Percentiles rank a stretch among this genome's conserved stretches.
Conservation (phyloP, 768 basidiomycete species). For the Suillus subluteus region DNA sequence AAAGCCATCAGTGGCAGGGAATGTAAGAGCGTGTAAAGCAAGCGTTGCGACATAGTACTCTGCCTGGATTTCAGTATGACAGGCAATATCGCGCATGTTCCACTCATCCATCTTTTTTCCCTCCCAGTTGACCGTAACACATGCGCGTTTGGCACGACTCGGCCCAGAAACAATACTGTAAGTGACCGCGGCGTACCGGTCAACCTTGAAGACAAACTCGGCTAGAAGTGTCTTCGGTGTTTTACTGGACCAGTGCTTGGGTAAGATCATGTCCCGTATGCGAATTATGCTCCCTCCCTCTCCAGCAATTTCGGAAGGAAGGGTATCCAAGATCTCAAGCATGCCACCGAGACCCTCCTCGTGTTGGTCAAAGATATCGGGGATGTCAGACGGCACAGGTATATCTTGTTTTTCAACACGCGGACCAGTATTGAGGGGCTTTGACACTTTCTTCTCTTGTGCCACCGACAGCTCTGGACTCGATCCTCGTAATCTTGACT, state of each 20-base stretch:
- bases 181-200: conserved; percentile 75
- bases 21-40: conserved; percentile 80
- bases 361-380: conserved; percentile 58
- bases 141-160: conserved; percentile 77
- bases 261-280: conserved; percentile 74
- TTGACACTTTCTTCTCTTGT: conserved; percentile 2
- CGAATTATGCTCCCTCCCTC: conserved; percentile 54
- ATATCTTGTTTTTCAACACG: not conserved
- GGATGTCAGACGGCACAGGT: conserved; percentile 8
- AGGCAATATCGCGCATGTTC: conserved; percentile 86
- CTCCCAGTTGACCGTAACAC: conserved; percentile 75
- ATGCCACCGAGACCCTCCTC: conserved; percentile 61
- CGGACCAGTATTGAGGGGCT: not conserved
- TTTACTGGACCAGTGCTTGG: conserved; percentile 82
- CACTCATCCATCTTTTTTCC: conserved; percentile 63
- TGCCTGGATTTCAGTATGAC: conserved; percentile 76
- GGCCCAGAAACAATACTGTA: conserved; percentile 67
- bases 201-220: conserved; percentile 67
- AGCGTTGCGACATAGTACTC: conserved; percentile 89
- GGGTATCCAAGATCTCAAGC: conserved; percentile 72
- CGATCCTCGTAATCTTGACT: conserved; percentile 43
- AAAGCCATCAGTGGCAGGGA: conserved; percentile 66
- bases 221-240: conserved; percentile 76
- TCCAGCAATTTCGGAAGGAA: conserved; percentile 60
- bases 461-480: conserved; percentile 3